Base-by-base conservation (phyloP, 129 eudicot species). In the Scalesia atractyloides region DNA sequence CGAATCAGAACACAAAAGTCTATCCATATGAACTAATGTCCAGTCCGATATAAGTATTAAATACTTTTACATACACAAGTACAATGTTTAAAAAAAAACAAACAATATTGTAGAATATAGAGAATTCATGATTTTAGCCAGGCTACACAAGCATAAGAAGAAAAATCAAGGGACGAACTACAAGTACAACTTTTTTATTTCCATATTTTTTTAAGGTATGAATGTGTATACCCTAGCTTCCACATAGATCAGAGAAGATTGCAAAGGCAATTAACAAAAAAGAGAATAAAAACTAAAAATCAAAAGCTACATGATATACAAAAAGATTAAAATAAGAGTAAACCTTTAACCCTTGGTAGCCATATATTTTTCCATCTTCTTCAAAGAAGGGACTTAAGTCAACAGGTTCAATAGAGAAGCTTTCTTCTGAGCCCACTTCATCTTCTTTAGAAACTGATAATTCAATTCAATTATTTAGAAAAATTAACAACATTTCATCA, bases 331-430 rank as follows among this genome's bases (percentile, higher is more conserved):
- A 61, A 36, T 15, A 3, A 1, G 7, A 13, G 22, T 2, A 4
- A 19, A 48, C 98, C 98, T 86, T 81, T 78, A 90, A 79, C 15
- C 89, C 93, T 83, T 90, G 81, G 72, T 90, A 86, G 36, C 98
- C 98, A 68, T 84, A 94, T 72, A 94, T 94, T 78, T 88, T 94
- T 36, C 96, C 98, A 43, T 90, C 98, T 8, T 90, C 97, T 73
- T 82, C 98, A 80, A 94, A 94, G 64, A 94, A 94, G 63, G 71
- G 73, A 68, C 79, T 76, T 73, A 94, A 65, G 75, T 94, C 98
- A 83, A 90, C 82, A 39, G 98, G 93, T 72, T 86, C 87, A 69
- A 94, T 24, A 39, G 73, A 75, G 78, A 76, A 83, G 73, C 97
- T 79, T 80, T 81, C 74, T 20, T 87, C 85, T 51, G 97, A 87